A percentile compares a stretch with the other conserved stretches of the same genome.
These are phyloP conservation scores for Aspergillus leporis DNA, from an alignment of 495 filamentous ascomycete genomes.

Conservation along the genomic window DNA sequence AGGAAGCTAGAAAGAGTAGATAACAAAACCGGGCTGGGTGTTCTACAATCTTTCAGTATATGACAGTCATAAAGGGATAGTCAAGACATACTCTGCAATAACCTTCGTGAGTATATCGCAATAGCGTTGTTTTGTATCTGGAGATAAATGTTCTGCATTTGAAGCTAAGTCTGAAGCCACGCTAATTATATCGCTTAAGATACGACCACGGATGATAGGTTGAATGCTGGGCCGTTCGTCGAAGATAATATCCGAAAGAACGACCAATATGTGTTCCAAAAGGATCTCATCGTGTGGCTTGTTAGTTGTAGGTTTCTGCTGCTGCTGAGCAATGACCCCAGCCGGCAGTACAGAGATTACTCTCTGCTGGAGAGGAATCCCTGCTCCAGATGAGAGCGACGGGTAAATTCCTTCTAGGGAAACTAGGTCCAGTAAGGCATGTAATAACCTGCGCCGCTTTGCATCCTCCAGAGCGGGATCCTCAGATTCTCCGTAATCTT, in stretches of 20 bases:
- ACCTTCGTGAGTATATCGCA: conserved; percentile 32
- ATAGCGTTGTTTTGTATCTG: conserved; percentile 24
- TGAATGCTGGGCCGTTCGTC: conserved; percentile 41
- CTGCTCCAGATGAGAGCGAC: conserved; percentile 52
- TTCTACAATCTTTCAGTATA: conserved; percentile 33
- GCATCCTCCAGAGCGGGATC: conserved; percentile 42
- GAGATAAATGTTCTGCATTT: conserved; percentile 32
- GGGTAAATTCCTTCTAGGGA: conserved; percentile 59
- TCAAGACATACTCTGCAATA: conserved; percentile 44
- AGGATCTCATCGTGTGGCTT: conserved; percentile 33
- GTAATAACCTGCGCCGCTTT: conserved; percentile 46
- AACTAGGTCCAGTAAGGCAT: conserved; percentile 54
- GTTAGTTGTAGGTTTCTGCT: conserved; percentile 15
- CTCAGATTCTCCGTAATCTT: conserved; percentile 12
- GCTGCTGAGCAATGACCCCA: conserved; percentile 46
- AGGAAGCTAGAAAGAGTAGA: conserved; percentile 49
- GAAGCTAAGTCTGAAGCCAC: conserved; percentile 41
- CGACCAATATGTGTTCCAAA: conserved; percentile 30
- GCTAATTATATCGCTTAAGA: conserved; percentile 48
- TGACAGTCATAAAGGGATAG: background rate
- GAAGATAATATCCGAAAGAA: conserved; percentile 32
- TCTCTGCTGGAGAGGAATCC: conserved; percentile 54
- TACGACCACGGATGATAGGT: conserved; percentile 41
- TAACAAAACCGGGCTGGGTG: conserved; percentile 43
- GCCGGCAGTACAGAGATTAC: conserved; percentile 51